Percentiles rank a stretch among this genome's conserved stretches.
These are phyloP conservation scores for Calonectria multiphialidica DNA, from an alignment of 2,329 filamentous ascomycete genomes.

Conservation along the genomic window DNA sequence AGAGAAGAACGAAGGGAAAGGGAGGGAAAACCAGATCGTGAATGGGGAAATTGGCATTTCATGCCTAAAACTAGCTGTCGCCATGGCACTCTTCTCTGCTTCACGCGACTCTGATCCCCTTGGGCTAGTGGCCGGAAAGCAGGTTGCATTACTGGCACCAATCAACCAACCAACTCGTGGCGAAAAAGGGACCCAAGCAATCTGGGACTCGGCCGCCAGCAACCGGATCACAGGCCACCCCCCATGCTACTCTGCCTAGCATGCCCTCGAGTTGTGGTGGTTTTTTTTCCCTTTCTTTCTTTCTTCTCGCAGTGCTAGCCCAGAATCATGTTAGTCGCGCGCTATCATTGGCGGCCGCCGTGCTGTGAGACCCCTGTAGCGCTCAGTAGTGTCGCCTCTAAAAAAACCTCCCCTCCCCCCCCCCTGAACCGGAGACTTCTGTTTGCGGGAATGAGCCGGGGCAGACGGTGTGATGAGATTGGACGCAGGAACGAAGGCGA, in stretches of 20 bases:
- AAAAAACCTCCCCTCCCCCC: no score
- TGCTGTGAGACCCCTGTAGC: background rate
- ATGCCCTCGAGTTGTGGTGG: background rate
- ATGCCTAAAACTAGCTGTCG: slow-evolving; percentile 3
- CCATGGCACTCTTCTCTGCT: background rate
- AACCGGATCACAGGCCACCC: background rate
- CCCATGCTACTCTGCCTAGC: background rate
- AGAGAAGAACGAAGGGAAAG: background rate
- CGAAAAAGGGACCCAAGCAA: background rate
- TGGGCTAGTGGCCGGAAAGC: background rate
- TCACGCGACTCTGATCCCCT: background rate
- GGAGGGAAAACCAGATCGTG: background rate
- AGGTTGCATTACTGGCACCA: background rate
- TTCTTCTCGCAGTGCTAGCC: slow-evolving; percentile 1
- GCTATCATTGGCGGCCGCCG: background rate
- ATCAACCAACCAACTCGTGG: background rate
- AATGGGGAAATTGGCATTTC: slow-evolving; percentile 3
- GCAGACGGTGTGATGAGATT: slow-evolving; percentile 5
- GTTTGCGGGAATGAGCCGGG: slow-evolving; percentile 19
- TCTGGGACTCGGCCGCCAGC: background rate
- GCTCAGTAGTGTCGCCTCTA: background rate
- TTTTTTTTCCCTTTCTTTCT: background rate
- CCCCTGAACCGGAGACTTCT: slow-evolving; percentile 11
- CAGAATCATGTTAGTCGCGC: background rate
- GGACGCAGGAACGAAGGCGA: background rate